These are phyloP conservation scores for Metschnikowia sp. DNA, from an alignment of 805 yeast species.

Conservation along the genomic window DNA sequence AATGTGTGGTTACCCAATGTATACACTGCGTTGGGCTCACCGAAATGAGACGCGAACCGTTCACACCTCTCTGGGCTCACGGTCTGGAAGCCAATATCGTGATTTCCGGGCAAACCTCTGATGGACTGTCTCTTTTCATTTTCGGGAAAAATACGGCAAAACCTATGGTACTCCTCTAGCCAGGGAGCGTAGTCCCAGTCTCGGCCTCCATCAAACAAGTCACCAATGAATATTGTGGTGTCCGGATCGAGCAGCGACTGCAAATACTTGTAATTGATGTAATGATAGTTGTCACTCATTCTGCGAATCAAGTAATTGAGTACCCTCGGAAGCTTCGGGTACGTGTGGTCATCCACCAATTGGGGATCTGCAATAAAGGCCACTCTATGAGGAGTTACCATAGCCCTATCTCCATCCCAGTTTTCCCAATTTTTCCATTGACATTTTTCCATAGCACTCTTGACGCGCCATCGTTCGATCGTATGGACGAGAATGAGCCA, in stretches of 20 bases:
- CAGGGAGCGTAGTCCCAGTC: constrained; percentile 71
- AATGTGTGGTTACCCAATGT: constrained; percentile 68
- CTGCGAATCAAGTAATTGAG: constrained; percentile 54
- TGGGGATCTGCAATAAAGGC: constrained; percentile 89
- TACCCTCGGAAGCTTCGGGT: constrained; percentile 61
- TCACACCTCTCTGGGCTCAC: constrained; percentile 53
- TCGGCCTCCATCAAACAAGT: constrained; percentile 92
- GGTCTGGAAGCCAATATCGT: constrained; percentile 92
- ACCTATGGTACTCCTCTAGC: constrained; percentile 69
- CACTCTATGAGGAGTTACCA: constrained; percentile 43
- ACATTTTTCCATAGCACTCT: constrained; percentile 24
- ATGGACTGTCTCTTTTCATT: constrained; percentile 40
- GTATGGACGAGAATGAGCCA: constrained; percentile 31
- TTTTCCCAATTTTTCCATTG: constrained; percentile 67
- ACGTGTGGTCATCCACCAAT: constrained; percentile 82
- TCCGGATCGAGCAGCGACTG: constrained; percentile 67
- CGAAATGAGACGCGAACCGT: constrained; percentile 72
- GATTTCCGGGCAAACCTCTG: constrained; percentile 76
- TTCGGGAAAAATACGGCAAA: constrained; percentile 61
- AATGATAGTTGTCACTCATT: constrained; percentile 75
- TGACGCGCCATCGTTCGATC: constrained; percentile 31
- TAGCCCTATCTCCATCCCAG: constrained; percentile 37
- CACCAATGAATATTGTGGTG: constrained; percentile 79
- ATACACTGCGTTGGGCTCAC: constrained; percentile 55
- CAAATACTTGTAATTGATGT: constrained; percentile 64